Conservation (phyloP, 2,329 filamentous ascomycete genomes). For the Colletotrichum sp. region DNA sequence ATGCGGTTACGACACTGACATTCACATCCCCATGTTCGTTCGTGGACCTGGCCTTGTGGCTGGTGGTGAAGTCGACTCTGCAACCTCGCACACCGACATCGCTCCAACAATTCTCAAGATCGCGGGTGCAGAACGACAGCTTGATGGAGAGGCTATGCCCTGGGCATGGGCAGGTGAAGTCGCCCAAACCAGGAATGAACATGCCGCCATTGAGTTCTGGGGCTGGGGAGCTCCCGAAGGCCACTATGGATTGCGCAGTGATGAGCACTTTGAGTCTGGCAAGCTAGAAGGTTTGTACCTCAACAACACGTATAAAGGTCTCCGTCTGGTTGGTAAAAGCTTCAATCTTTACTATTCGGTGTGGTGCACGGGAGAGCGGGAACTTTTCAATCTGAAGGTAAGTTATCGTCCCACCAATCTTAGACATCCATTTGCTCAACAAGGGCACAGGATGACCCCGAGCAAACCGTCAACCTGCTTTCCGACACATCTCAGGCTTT, state of each 20-base stretch:
- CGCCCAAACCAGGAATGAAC: constrained; percentile 38
- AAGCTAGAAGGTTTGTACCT: constrained; percentile 20
- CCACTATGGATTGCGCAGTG: neutral
- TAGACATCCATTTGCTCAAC: neutral
- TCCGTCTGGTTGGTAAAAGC: constrained; percentile 47
- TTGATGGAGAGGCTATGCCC: constrained; percentile 53
- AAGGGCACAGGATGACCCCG: neutral
- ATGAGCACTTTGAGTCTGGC: constrained; percentile 45
- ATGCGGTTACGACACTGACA: constrained; percentile 52
- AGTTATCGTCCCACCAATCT: neutral
- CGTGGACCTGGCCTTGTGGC: constrained; percentile 47
- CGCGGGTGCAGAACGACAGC: constrained; percentile 37
- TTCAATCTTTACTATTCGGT: constrained; percentile 62
- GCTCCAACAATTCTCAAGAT: constrained; percentile 54
- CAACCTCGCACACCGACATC: constrained; percentile 56
- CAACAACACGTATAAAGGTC: constrained; percentile 59
- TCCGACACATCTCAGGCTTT: neutral
- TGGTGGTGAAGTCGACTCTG: constrained; percentile 34
- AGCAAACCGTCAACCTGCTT: neutral
- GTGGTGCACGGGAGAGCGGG: constrained; percentile 55
- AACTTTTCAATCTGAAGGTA: constrained; percentile 56
- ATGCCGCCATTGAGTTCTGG: constrained; percentile 55
- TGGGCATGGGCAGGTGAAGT: constrained; percentile 26
- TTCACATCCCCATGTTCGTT: constrained; percentile 51
- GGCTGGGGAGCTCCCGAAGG: constrained; percentile 30